Percentiles rank a stretch among this genome's conserved stretches.
Evolutionary conservation across 2,329 filamentous ascomycete species (phyloP).

Genomic region (Sclerotinia subarctica): DNA sequence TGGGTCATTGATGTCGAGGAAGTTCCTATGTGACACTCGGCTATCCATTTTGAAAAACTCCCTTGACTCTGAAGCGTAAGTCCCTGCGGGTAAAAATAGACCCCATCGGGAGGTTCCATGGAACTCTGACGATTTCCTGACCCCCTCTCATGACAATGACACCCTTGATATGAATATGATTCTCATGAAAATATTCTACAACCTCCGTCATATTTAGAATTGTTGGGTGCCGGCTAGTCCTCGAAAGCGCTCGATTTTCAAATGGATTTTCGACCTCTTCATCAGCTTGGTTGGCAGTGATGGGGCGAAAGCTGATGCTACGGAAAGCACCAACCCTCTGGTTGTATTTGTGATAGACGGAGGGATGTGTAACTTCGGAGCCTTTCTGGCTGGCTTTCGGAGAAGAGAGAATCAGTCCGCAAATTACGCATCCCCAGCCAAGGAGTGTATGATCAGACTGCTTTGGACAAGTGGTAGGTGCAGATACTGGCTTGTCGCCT

Average conservation of each 20-base stretch:
- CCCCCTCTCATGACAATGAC: not conserved
- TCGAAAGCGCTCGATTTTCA: not conserved
- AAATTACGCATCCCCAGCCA: not conserved
- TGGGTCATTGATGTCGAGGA: not conserved
- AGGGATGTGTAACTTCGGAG: not conserved
- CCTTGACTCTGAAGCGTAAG: not conserved
- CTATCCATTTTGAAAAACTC: not conserved
- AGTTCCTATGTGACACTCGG: not conserved
- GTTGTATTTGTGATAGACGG: not conserved
- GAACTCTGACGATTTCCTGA: not conserved
- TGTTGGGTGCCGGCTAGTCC: too few relatives aligned
- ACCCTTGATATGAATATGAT: not conserved
- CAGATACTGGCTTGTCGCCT: not conserved
- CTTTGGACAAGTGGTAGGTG: not conserved
- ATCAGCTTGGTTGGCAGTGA: not conserved
- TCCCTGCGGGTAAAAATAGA: not conserved
- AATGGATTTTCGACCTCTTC: conserved; percentile 5
- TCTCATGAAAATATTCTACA: not conserved
- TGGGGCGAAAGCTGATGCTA: not conserved
- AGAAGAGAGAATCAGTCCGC: not conserved
- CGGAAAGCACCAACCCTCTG: not conserved
- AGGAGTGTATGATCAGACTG: not conserved
- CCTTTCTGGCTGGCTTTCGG: conserved; percentile 1
- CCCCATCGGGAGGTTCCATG: not conserved
- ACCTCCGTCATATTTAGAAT: not conserved